Evolutionary conservation across 805 yeast genomes (phyloP), one percentile per base, ranked within the genome.

Genomic region (Pichia pseudocactophila): DNA sequence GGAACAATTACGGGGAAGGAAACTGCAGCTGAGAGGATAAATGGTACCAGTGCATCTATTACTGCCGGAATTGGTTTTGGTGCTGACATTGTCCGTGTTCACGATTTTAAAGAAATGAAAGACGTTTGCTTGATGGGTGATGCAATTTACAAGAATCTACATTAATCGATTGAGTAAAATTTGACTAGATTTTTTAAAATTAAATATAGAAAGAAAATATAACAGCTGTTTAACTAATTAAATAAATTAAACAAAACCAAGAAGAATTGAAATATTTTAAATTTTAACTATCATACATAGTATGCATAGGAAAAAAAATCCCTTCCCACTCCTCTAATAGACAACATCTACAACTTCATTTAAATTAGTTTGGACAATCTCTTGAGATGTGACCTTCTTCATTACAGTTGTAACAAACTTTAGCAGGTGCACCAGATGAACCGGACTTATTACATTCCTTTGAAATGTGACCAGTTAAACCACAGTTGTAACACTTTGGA

Each of bases 401-500:
- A 56, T 82, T 82, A 67, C 88, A 81, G 63, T 70, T 74, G 76
- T 80, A 81, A 67, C 88, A 81, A 47, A 80, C 71, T 63, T 77
- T 78, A 50, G 71, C 63, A 47, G 63, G 49, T 34, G 48, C 39
- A n/a, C 19, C 31, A 25, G 25, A 22, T 6, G 60, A 64, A 50
- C 63, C 62, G 39, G 78, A 58, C 45, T 74, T 65, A 47, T 73
- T 64, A 68, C 96, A 87, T 52, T 83, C 95, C 65, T 78, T 84
- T 49, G 92, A 79, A 56, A 86, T 78, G 71, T 89, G 97, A 44
- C 96, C 96, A 49, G 76, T 70, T 65, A 80, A 78, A 55, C 96
- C 96, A 68, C 97, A 88, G 49, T 89, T 83, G 74, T 86, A 89
- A 68, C 97, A 88, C 68, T 85, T 85, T 43, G 65, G 67, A 51